Evolutionary conservation across 1,284 basidiomycete genomes (phyloP), one percentile per base, ranked within the genome.

Genomic region (Irpex sp.): DNA sequence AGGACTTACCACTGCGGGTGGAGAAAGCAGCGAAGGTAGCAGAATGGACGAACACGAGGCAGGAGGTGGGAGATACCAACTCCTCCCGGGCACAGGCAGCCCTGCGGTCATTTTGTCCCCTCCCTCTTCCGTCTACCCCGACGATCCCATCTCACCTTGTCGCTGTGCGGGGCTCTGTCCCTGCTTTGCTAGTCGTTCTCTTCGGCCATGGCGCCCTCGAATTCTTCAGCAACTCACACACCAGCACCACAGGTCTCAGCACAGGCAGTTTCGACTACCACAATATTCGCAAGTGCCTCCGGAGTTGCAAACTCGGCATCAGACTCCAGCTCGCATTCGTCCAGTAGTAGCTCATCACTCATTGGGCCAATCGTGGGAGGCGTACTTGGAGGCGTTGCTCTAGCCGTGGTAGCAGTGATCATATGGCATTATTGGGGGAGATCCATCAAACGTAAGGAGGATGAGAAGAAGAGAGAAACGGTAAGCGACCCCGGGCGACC

Each of bases 281-380:
- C 77, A 15, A 65, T 78, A 46, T 74, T 71, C 59, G 61, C 68
- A 35, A 61, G 67, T 13, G 64, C 70, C 31, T 61, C 68, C 6
- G 63, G 70, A 33, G 64, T 67, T 56, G 65, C 39, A 9, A 43
- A 43, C 15, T 43, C 61, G 1, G 43, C 53, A 50, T 53, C 60
- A 35, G 43, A 15, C 60, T 46, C 47, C 13, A 62, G 11, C 50
- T 56, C 47, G 59, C 59, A 15, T 26, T 33, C 9, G 43, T 50
- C 21, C 39, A 43, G 39, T 31, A 50, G 26, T 39, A 55, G 17
- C 46, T 65, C 3, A 31, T n/a, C 15, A 37, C 6, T 51, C 35
- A 69, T 85, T 15, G 80, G 69, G 15, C 80, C 82, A 5, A 82
- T 87, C 65, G 81, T 76, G 5, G 84, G 84, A 7, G 85, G 84